Percentiles rank a stretch among this genome's conserved stretches.
Conservation (phyloP, 2,329 filamentous ascomycete genomes). For the Metarhizium robertsii region DNA sequence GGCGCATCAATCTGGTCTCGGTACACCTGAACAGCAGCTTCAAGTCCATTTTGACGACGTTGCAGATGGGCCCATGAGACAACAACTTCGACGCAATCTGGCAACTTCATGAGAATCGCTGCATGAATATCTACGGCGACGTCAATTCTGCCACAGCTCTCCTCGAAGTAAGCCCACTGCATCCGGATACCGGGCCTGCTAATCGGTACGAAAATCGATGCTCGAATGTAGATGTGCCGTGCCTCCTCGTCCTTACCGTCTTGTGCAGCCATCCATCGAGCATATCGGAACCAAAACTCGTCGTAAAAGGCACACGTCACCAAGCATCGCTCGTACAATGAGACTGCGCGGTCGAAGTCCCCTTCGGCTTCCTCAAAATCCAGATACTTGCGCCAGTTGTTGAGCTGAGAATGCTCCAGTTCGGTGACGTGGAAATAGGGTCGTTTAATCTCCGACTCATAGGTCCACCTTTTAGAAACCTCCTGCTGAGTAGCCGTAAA, state of each 20-base stretch:
- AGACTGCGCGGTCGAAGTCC: constrained; percentile 63
- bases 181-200: constrained; percentile 75
- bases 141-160: constrained; percentile 66
- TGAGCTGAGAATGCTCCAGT: constrained; percentile 73
- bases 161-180: constrained; percentile 92
- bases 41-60: constrained; percentile 72
- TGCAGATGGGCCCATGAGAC: constrained; percentile 80
- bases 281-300: constrained; percentile 97
- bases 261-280: constrained; percentile 83
- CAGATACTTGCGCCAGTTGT: constrained; percentile 92
- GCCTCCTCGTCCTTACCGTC: constrained; percentile 78
- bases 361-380: constrained; percentile 90
- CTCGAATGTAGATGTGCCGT: constrained; percentile 83
- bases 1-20: constrained; percentile 70
- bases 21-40: constrained; percentile 76
- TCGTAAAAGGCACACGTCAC: constrained; percentile 93
- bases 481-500: constrained; percentile 78
- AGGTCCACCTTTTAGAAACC: constrained; percentile 88
- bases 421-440: constrained; percentile 96
- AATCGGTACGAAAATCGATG: constrained; percentile 82
- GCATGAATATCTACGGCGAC: constrained; percentile 79
- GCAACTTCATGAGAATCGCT: constrained; percentile 65
- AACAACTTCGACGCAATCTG: constrained; percentile 79
- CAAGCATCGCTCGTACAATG: constrained; percentile 88
- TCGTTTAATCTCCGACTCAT: constrained; percentile 87